A percentile compares a stretch with the other conserved stretches of the same genome.
Conservation (phyloP, 225 moss, liverwort and hornwort species). For the Physcomitrellopsis africana region DNA sequence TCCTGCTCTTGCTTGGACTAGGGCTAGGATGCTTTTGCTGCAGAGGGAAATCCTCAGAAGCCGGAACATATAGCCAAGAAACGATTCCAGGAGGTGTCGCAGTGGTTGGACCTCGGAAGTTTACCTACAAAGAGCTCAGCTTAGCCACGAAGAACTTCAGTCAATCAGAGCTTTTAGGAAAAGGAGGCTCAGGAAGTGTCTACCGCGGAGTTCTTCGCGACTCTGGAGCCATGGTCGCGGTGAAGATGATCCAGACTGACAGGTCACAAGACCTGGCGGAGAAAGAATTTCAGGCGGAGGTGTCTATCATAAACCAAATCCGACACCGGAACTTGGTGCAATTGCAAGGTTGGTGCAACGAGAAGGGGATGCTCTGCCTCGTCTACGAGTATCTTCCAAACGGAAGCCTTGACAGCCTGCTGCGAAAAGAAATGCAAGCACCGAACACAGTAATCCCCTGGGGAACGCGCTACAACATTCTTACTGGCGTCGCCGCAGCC, state of each 20-base stretch:
- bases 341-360: slow-evolving; percentile 79
- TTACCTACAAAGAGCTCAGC: slow-evolving; percentile 59
- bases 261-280: slow-evolving; percentile 56
- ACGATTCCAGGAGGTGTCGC: slow-evolving; percentile 47
- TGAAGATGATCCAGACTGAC: slow-evolving; percentile 63
- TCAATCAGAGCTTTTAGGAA: slow-evolving; percentile 52
- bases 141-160: slow-evolving; percentile 62
- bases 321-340: slow-evolving; percentile 82
- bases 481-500: slow-evolving; percentile 54
- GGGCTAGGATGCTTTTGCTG: slow-evolving; percentile 42
- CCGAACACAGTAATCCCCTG: slow-evolving; percentile 49
- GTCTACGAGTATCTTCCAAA: slow-evolving; percentile 66
- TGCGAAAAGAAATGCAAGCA: slow-evolving; percentile 39
- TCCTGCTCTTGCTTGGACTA: slow-evolving; percentile 37
- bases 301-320: slow-evolving; percentile 72
- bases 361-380: slow-evolving; percentile 50
- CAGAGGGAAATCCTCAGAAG: slow-evolving; percentile 12
- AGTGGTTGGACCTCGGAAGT: slow-evolving; percentile 43
- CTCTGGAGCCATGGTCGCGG: slow-evolving; percentile 52
- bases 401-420: slow-evolving; percentile 38
- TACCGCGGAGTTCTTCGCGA: slow-evolving; percentile 68
- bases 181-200: slow-evolving; percentile 82
- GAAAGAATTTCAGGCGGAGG: slow-evolving; percentile 73
- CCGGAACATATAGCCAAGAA: slow-evolving; percentile 26
- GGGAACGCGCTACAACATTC: slow-evolving; percentile 56